Evolutionary conservation across 441 rosid species (phyloP).

Genomic region (Melastoma candidum): DNA sequence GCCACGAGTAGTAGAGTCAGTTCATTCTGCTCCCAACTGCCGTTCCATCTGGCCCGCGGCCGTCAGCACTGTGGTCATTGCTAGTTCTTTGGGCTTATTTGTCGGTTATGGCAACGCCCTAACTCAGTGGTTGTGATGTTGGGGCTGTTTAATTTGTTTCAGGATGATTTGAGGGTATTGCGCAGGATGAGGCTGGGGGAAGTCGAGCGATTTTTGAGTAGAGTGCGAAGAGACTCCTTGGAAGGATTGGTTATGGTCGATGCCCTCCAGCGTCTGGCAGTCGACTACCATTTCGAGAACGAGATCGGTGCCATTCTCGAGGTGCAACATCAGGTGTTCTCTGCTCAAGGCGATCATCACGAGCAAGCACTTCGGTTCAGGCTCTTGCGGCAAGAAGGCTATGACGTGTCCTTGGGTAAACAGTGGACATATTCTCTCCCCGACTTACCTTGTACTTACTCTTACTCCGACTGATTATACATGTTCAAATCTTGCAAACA

Average conservation of each 20-base stretch:
- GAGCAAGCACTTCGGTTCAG: constrained; percentile 42
- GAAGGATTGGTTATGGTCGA: constrained; percentile 35
- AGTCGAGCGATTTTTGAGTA: constrained; percentile 4
- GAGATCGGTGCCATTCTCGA: constrained; percentile 36
- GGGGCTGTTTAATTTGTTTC: no score
- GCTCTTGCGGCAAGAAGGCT: constrained; percentile 47
- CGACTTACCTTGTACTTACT: background rate
- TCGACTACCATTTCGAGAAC: constrained; percentile 28
- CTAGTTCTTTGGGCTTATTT: no score
- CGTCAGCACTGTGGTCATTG: no score
- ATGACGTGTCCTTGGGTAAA: constrained; percentile 28
- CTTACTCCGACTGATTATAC: no score
- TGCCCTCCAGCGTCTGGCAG: constrained; percentile 36
- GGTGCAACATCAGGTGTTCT: constrained; percentile 12
- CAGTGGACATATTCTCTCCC: background rate
- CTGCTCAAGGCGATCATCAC: constrained; percentile 13
- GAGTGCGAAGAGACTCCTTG: constrained; percentile 10
- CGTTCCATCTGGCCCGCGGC: no score
- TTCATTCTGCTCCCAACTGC: no score
- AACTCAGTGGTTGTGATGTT: no score
- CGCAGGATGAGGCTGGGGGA: constrained; percentile 11
- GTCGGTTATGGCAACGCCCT: no score
- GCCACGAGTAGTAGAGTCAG: no score
- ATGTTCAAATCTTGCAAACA: constrained; percentile 15
- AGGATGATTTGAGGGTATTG: constrained; percentile 13